Evolutionary conservation across 2,329 filamentous ascomycete species (phyloP), one percentile per base, ranked within the genome.

Genomic region (Fusarium sp.): DNA sequence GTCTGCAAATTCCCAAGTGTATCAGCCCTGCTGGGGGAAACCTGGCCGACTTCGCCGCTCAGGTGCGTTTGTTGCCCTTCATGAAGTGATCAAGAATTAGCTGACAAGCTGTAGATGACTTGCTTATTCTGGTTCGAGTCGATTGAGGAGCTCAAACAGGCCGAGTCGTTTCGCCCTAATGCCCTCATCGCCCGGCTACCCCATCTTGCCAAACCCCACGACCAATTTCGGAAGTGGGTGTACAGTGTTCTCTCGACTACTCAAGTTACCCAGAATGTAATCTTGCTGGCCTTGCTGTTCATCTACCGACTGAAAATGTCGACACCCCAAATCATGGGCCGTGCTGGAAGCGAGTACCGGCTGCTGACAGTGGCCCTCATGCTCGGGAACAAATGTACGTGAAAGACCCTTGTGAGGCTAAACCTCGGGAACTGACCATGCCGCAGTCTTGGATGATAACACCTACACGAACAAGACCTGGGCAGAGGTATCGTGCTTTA

Each of bases 391-490:
- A 99, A 99, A 80, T 99, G 89, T 91, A 76, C 72, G 86, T 80
- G 17, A 19, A 42, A 31, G 14, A 14, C 17, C 9, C 21, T 35
- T n/a, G 13, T 29, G n/a, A n/a, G 11, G 15, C 33, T 33, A 14
- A 19, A 41, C 9, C 19, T 42, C 25, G 25, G 13, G 15, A 25
- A 55, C 72, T 75, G 58, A 74, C 55, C 25, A 21, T 27, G 14
- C 14, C n/a, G 32, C 61, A 92, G 89, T 98, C 73, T 80, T 99
- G 69, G 95, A 99, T 73, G 95, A 99, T 76, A 99, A 98, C 75
- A 98, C 95, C 0, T 99, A 99, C 77, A 98, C 95, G 33, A 99
- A 99, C 80, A 97, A 98, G 81, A 99, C 95, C 0, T 99, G 95
- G 95, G 95, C 94, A 3, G 95, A 99, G 70, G 95, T 99, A 10